Evolutionary conservation across 2,329 filamentous ascomycete genomes (phyloP), one percentile per base, ranked within the genome.

Genomic region (Domatiomyces catenatus): DNA sequence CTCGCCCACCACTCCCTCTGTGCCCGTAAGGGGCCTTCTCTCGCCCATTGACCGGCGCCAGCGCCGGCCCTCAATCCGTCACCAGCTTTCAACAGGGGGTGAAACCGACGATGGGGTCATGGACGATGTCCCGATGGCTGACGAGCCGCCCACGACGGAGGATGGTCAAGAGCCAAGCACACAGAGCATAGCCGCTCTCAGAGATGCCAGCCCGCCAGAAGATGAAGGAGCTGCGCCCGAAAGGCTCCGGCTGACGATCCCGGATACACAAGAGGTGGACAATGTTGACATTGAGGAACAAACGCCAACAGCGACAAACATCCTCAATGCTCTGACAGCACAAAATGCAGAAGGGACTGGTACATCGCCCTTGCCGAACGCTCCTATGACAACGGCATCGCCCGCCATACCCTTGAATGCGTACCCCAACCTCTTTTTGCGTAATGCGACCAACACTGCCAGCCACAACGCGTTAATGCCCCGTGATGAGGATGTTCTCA

Each of bases 221-320:
- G 81, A 86, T 48, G 73, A 73, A 48, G 79, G 75, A 42, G 81
- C 80, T 49, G 79, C 84, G 2, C 76, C 81, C 2, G 79, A 94
- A 32, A 15, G 32, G 12, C 45, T 47, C 26, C 82, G 84, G 26
- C 69, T 94, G 54, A 79, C 82, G 2, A 83, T 86, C 6, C 84
- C 84, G 1, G 84, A 84, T 32, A 87, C 92, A 60, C 79, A 81
- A 59, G 86, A 93, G 59, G 79, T 85, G 10, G 88, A 90, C 51
- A 87, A 88, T 0, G 95, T 96, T 68, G 93, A 94, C 68, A 93
- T 95, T 60, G 88, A 86, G 5, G 90, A 95, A 66, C 82, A 85
- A 49, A 83, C 82, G 46, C 79, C 83, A 1, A 79, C 92, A 36
- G 88, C 94, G 62, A 87, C 86, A 47, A 94, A 86, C 66, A 82